phyloP scores from a whole-genome alignment of 108 stramenopile species.

The Phaeodactylum tricornutum region DNA sequence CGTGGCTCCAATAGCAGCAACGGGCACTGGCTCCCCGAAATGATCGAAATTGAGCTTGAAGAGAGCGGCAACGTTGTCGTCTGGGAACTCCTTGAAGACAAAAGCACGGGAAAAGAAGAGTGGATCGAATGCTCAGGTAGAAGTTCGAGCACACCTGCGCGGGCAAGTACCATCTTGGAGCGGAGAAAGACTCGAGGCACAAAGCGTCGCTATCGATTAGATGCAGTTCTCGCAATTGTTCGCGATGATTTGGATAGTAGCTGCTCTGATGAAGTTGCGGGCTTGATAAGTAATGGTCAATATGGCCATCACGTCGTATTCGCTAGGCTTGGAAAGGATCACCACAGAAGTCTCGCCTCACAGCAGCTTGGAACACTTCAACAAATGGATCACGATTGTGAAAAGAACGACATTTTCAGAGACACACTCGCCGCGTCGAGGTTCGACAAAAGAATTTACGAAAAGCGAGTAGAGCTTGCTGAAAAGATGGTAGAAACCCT shows the following conservation, averaged over 20 bases:
- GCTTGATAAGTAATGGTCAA: constrained; percentile 6
- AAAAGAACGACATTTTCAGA: too few species aligned
- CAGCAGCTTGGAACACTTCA: constrained; percentile 19
- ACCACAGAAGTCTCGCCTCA: constrained; percentile 27
- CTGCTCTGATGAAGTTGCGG: constrained; percentile 7
- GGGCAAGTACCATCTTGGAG: constrained; percentile 5
- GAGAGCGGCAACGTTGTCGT: constrained; percentile 49
- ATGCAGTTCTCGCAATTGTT: constrained; percentile 51
- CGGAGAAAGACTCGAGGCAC: not conserved
- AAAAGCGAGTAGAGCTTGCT: constrained; percentile 6
- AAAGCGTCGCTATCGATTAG: constrained; percentile 45
- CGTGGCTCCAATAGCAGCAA: constrained; percentile 21
- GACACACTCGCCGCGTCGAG: not conserved
- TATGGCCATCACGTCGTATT: constrained; percentile 68
- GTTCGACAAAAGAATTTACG: too few species aligned
- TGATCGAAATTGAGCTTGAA: constrained; percentile 55
- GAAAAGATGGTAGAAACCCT: constrained; percentile 2
- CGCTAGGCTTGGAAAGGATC: constrained; percentile 27
- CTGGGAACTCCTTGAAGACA: constrained; percentile 16
- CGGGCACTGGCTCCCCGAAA: constrained; percentile 57
- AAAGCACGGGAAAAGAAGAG: constrained; percentile 4
- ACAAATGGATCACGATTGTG: not conserved
- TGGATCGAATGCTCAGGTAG: too few species aligned
- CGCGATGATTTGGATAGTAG: constrained; percentile 11
- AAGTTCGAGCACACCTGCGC: too few species aligned